Conservation (phyloP, 228 moss, liverwort and hornwort genomes). For the Sphagnum fallax region DNA sequence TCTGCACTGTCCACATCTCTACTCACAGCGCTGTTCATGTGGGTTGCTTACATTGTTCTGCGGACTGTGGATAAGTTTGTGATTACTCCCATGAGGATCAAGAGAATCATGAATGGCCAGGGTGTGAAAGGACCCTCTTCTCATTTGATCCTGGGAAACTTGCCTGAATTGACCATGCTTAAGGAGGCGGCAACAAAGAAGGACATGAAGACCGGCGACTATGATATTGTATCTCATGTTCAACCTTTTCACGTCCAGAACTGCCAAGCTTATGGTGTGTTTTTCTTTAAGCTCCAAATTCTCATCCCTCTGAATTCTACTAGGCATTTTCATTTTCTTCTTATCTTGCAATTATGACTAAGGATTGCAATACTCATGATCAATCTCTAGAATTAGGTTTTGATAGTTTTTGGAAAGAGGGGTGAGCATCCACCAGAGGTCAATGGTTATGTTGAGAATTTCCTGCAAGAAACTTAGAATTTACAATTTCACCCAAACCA, state of each 20-base stretch:
- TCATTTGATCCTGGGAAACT: slow-evolving; percentile 3
- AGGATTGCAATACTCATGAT: no score
- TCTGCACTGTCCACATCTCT: background rate
- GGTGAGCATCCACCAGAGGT: no score
- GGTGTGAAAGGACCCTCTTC: slow-evolving; percentile 5
- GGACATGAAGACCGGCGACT: slow-evolving; percentile 6
- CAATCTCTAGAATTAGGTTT: no score
- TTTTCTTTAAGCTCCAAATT: no score
- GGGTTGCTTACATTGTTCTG: background rate
- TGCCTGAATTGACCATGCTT: slow-evolving; percentile 1
- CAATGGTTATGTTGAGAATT: no score
- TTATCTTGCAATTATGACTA: no score
- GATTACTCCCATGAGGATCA: slow-evolving; percentile 2
- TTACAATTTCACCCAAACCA: no score
- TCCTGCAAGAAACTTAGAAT: no score
- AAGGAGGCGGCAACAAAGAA: background rate
- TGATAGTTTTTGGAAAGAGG: no score
- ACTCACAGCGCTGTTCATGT: background rate
- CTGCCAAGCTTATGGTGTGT: background rate
- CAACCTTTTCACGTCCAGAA: background rate
- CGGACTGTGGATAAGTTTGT: background rate
- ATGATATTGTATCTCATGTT: slow-evolving; percentile 1
- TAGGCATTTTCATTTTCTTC: no score
- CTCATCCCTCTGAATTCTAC: no score
- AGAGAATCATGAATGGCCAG: background rate